Conservation (phyloP, 179 eudicot species). For the Heliamphora pulchella region DNA sequence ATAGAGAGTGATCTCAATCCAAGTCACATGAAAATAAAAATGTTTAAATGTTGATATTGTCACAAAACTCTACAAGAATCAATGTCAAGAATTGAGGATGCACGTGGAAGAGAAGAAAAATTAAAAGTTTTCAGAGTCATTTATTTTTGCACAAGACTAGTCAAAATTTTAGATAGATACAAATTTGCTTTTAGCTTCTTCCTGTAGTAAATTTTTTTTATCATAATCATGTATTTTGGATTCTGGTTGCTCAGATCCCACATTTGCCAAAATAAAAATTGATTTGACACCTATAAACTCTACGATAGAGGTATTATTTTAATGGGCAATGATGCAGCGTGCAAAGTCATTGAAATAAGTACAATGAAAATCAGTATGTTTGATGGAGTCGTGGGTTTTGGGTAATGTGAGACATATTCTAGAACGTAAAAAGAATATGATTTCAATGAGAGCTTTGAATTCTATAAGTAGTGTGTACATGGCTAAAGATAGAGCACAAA, state of each 20-base stretch:
- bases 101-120: neutral
- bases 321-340: neutral
- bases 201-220: neutral
- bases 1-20: neutral
- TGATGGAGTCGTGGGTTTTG: neutral
- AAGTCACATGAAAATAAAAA: neutral
- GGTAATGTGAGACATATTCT: neutral
- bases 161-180: neutral
- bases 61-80: neutral
- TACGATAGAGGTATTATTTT: neutral
- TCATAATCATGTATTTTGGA: neutral
- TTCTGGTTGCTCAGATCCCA: neutral
- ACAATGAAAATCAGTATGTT: neutral
- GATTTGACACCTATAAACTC: neutral
- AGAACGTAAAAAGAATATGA: neutral
- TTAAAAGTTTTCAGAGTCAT: neutral
- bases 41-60: neutral
- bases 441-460: neutral
- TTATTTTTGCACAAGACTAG: neutral
- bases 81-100: neutral
- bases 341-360: neutral
- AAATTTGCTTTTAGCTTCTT: neutral
- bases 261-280: neutral
- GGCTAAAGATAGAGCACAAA: no score
- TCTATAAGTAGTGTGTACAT: no score